Percentiles rank a stretch among this genome's conserved stretches.
Conservation (phyloP, 2,329 filamentous ascomycete species). For the Ascocoryne sarcoides region DNA sequence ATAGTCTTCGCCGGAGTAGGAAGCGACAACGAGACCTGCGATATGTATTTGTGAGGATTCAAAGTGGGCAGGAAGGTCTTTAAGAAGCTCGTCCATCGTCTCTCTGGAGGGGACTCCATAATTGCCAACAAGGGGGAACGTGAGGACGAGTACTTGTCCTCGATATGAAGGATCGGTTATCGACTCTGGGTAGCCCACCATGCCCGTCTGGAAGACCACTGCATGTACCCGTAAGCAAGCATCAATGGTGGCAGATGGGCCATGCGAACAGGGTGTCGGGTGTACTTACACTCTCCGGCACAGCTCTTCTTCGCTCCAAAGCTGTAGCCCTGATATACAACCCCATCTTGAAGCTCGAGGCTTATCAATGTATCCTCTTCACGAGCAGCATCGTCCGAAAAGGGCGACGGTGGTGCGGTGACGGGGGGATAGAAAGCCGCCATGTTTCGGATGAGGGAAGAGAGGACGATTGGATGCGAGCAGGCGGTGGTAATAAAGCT, state of each 20-base stretch:
- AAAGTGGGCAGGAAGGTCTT: slow-evolving; percentile 84
- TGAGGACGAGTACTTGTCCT: slow-evolving; percentile 92
- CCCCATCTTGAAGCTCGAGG: slow-evolving; percentile 89
- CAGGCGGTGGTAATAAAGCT: too few species aligned
- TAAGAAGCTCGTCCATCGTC: slow-evolving; percentile 72
- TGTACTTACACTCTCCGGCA: slow-evolving; percentile 59
- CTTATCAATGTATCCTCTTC: slow-evolving; percentile 58
- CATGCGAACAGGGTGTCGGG: neutral
- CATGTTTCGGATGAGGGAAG: neutral
- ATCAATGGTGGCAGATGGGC: neutral
- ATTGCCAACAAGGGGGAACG: slow-evolving; percentile 91
- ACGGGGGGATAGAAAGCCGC: slow-evolving; percentile 10
- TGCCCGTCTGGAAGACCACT: slow-evolving; percentile 96
- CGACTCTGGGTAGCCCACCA: slow-evolving; percentile 97
- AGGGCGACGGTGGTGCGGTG: slow-evolving; percentile 14
- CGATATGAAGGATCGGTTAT: slow-evolving; percentile 82
- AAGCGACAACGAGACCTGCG: slow-evolving; percentile 80
- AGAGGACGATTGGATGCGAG: too few species aligned
- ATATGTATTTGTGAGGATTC: slow-evolving; percentile 91
- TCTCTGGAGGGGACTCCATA: slow-evolving; percentile 92
- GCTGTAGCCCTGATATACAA: slow-evolving; percentile 86
- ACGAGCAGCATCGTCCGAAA: slow-evolving; percentile 10
- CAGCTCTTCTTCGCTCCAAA: slow-evolving; percentile 94
- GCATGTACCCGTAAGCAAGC: too few species aligned
- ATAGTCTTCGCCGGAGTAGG: slow-evolving; percentile 90